Base-by-base conservation (phyloP, 1,284 basidiomycete genomes). In the Phaffia rhodozyma region DNA sequence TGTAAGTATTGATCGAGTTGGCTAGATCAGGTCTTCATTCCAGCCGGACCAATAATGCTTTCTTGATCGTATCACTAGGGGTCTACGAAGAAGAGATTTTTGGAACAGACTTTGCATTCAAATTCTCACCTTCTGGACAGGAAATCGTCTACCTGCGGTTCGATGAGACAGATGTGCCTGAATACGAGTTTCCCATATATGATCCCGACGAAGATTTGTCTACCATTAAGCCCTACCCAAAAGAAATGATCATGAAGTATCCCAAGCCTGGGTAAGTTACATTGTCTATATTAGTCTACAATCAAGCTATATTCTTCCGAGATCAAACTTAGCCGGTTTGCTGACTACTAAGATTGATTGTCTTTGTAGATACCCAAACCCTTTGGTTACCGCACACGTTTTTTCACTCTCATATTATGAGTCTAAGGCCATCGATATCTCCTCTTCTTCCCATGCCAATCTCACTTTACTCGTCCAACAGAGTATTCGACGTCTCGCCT, bases 11-110 rank as follows among this genome's bases (percentile, higher is more conserved):
- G 2, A 75, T 72, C 5, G 13, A 11, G 38, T 43, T 43, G 38
- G 38, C 13, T 16, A 43, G 13, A 11, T 16, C 16, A 43, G 7
- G 71, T 18, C 72, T 72, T 55, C 71, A 72, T 60, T 58, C 20
- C 18, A 34, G 23, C 9, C 16, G 34, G 23, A n/a, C n/a, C n/a
- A n/a, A n/a, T n/a, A n/a, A n/a, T n/a, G n/a, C n/a, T n/a, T n/a
- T n/a, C 55, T n/a, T n/a, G 18, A 60, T 53, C 29, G 29, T 38
- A 18, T n/a, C 50, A 48, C 38, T 13, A 27, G 49, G 52, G 90
- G 91, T 94, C 6, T 96, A 96, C 74, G 92, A 97, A 74, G 92
- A 97, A 74, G 92, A 97, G 73, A 76, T 97, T 29, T 88, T 91
- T 68, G 77, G 79, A 5, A 72, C 77, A 47, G 84, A 91, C 70